Evolutionary conservation across 805 yeast genomes (phyloP).

Genomic region (Yamadazyma kitorensis): DNA sequence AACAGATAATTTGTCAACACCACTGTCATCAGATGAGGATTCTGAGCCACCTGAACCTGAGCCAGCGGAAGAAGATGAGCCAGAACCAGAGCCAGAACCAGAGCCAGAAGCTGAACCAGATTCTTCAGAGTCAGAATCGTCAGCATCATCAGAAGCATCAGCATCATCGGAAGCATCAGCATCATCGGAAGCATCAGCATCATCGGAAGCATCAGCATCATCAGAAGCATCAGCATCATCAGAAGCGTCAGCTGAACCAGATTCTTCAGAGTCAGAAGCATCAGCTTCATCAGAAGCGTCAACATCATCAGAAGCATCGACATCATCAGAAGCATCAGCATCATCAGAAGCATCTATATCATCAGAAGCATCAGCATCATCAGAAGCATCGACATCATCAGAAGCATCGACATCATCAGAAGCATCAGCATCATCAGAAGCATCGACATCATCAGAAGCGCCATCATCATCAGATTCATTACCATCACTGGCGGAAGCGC

Average conservation of each 20-base stretch:
- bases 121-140: conserved; percentile 2
- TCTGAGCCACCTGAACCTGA: not conserved
- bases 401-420: conserved; percentile 3
- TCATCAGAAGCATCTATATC: not conserved
- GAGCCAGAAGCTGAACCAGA: not conserved
- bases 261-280: not conserved
- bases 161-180: conserved; percentile 11
- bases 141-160: conserved; percentile 23
- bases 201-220: conserved; percentile 20
- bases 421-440: not conserved
- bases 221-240: conserved; percentile 24
- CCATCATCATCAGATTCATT: not conserved
- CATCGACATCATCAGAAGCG: not conserved
- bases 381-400: conserved; percentile 1
- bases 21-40: conserved; percentile 2
- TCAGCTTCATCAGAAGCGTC: conserved; percentile 1
- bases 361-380: not conserved
- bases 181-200: conserved; percentile 20
- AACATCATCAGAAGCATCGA: not conserved
- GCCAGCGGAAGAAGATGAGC: not conserved
- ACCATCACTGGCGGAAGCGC: not conserved
- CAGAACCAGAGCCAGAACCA: conserved; percentile 1
- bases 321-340: conserved; percentile 2
- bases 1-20: conserved; percentile 5
- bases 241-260: conserved; percentile 19